A percentile compares a stretch with the other conserved stretches of the same genome.
Evolutionary conservation across 257 asterid genomes (phyloP).

Genomic region (Catharanthus roseus): DNA sequence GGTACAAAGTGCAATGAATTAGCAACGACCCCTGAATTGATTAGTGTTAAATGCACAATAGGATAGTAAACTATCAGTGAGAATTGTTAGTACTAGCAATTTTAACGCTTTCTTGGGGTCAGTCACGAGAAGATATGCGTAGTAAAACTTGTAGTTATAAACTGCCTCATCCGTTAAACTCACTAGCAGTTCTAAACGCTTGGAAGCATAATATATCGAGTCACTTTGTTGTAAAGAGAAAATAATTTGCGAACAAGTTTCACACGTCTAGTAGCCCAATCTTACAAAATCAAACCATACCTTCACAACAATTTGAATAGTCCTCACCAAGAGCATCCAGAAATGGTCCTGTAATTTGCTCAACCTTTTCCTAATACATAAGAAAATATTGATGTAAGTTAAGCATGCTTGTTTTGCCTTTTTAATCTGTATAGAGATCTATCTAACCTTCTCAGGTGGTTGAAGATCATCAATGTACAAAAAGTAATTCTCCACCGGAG

Average conservation of each 20-base stretch:
- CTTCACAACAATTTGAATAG: conserved; percentile 81
- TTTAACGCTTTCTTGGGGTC: not conserved
- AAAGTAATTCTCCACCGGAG: conserved; percentile 87
- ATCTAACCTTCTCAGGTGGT: conserved; percentile 56
- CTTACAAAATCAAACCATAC: conserved; percentile 27
- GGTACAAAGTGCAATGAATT: conserved; percentile 23
- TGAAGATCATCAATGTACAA: conserved; percentile 83
- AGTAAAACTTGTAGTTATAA: not conserved
- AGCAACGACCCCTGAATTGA: not conserved
- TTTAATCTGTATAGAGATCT: not conserved
- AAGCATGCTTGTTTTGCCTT: conserved; percentile 2
- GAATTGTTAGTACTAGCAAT: not conserved
- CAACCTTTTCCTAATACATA: conserved; percentile 63
- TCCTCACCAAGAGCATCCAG: conserved; percentile 94
- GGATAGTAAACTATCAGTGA: not conserved
- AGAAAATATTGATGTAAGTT: conserved; percentile 13
- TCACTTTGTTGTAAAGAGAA: not conserved
- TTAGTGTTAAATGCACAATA: not conserved
- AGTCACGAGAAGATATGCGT: not conserved
- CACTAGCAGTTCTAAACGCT: not conserved
- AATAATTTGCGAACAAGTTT: not conserved
- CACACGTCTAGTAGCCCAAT: not conserved
- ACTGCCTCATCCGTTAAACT: not conserved
- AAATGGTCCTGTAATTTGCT: conserved; percentile 49
- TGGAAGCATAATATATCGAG: not conserved